Base-by-base conservation (phyloP, 768 basidiomycete genomes). In the Lentinula lateritia region DNA sequence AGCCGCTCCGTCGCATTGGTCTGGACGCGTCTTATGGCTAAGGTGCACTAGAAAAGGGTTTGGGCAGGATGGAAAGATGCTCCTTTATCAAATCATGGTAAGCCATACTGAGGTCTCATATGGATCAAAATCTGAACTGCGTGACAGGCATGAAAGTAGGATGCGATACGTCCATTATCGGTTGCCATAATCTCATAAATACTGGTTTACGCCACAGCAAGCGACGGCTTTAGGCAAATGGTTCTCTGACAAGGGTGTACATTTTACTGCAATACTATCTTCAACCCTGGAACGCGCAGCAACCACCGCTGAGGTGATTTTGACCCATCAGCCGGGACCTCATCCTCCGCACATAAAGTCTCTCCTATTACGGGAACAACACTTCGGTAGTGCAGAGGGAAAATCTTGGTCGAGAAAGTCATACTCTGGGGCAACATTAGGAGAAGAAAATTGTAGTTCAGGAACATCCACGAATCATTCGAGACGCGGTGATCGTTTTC, bases 1-100 rank as follows among this genome's bases (percentile, higher is more conserved):
- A 52, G 83, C 68, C 2, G 28, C 28, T 28, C 28, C 8, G 16
- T 10, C 32, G 20, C 58, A 63, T 43, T 42, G 36, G 10, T 39
- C 18, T 28, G 43, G 18, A n/a, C 39, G 10, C 6, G 46, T 59
- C 32, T 35, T 70, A 75, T 68, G 35, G 5, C 16, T 28, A 52
- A 54, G 20, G 9, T 41, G 18, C 28, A 28, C 28, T 61, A 83
- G 83, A 74, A 65, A 60, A 65, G 71, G 32, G 71, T 88, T 5
- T 91, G 90, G 89, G 88, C 90, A 45, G 91, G 91, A 5, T 88
- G 86, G 81, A 80, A 76, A 62, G 89, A 93, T 71, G 82, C 90
- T 10, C 81, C 85, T 1, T 75, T 93, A 15, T 86, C 87, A 18
- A 89, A 87, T 65, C 88, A 92, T 67, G 91, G 91, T 88, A 69